phyloP scores from a whole-genome alignment of 1,284 basidiomycete genomes.

The Marasmius oreades region DNA sequence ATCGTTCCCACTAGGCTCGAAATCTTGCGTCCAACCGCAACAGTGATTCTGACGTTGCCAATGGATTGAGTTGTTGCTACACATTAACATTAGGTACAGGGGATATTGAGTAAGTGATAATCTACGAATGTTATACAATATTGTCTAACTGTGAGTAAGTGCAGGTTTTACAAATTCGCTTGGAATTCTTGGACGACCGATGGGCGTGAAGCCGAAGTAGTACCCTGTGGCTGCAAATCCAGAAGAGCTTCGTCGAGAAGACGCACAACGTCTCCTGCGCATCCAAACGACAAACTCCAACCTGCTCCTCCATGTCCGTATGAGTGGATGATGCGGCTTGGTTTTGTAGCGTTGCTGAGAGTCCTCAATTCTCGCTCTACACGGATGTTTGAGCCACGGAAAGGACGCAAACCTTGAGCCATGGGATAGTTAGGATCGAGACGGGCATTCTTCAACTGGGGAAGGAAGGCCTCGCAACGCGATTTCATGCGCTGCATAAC shows the following conservation, averaged over 20 bases:
- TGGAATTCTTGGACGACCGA: no score
- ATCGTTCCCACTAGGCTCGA: no score
- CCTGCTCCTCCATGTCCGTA: slow-evolving; percentile 33
- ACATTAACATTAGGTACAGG: no score
- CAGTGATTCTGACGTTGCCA: no score
- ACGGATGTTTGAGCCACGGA: slow-evolving; percentile 29
- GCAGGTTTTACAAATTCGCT: no score
- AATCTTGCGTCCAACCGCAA: no score
- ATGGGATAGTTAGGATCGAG: slow-evolving; percentile 27
- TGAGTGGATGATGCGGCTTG: slow-evolving; percentile 30
- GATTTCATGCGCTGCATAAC: slow-evolving; percentile 31
- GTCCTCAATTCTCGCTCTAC: slow-evolving; percentile 29
- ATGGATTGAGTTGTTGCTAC: no score
- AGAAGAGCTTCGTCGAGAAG: slow-evolving; percentile 11
- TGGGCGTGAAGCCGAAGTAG: background rate
- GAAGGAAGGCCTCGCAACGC: slow-evolving; percentile 30
- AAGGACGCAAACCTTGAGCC: slow-evolving; percentile 32
- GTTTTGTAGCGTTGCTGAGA: background rate
- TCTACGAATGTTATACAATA: no score
- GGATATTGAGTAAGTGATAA: no score
- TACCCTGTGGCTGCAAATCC: background rate
- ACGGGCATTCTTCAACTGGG: slow-evolving; percentile 28
- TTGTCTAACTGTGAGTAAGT: no score
- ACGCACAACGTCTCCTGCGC: slow-evolving; percentile 12
- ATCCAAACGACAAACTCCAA: slow-evolving; percentile 19